phyloP scores from a whole-genome alignment of 2,329 filamentous ascomycete genomes.

The Colletotrichum orchidophilum region DNA sequence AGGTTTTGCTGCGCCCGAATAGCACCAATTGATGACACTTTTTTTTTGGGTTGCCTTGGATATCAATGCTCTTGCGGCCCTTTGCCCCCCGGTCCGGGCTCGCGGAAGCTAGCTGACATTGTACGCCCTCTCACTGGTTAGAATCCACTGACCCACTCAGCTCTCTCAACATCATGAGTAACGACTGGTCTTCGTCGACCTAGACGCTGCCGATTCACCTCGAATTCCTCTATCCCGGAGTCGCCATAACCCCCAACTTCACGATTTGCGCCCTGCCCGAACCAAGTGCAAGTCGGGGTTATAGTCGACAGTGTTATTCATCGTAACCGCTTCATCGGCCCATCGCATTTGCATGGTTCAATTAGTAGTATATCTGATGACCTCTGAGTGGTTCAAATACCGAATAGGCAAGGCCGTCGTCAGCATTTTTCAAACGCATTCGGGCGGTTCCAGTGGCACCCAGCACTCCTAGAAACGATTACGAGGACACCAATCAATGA shows the following conservation, averaged over 20 bases:
- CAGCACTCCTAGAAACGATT: too few species aligned
- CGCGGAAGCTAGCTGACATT: constrained; percentile 30
- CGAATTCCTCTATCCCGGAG: neutral
- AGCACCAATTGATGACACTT: constrained; percentile 26
- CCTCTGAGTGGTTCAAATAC: too few species aligned
- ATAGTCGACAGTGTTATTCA: too few species aligned
- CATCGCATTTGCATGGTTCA: too few species aligned
- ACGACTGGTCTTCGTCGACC: neutral
- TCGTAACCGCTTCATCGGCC: too few species aligned
- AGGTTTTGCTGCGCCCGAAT: constrained; percentile 19
- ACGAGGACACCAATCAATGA: too few species aligned
- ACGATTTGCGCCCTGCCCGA: too few species aligned
- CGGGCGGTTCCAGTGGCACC: too few species aligned
- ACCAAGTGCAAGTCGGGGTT: too few species aligned
- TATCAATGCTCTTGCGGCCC: constrained; percentile 8
- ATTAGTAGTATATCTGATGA: too few species aligned
- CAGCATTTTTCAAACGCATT: too few species aligned
- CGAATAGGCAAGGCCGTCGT: too few species aligned
- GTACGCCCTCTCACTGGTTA: constrained; percentile 27
- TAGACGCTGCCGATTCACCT: neutral
- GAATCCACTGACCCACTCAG: neutral
- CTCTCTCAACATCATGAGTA: neutral
- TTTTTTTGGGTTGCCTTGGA: constrained; percentile 5
- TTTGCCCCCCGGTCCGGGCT: constrained; percentile 5
- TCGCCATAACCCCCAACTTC: neutral